A percentile compares a stretch with the other conserved stretches of the same genome.
Conservation (phyloP, 352 stramenopile genomes). For the Globisporangium emineosum region DNA sequence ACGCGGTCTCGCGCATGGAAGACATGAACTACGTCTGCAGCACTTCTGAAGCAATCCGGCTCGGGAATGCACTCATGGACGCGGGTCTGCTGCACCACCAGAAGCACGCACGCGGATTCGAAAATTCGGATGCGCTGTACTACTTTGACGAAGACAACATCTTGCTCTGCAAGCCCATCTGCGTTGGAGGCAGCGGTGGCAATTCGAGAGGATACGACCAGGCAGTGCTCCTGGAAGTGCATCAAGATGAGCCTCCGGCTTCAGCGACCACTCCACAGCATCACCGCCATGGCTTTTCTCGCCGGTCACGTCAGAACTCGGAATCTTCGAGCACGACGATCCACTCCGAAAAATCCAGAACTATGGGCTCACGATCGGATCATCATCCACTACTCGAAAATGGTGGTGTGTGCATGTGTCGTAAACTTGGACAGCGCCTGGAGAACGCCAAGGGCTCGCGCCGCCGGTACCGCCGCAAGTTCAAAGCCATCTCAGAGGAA, state of each 20-base stretch:
- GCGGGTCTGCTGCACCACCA: constrained; percentile 24
- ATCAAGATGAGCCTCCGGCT: not conserved
- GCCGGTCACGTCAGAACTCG: constrained; percentile 8
- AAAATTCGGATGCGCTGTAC: constrained; percentile 25
- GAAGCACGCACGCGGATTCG: constrained; percentile 19
- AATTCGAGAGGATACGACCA: constrained; percentile 2
- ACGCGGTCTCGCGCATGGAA: constrained; percentile 33
- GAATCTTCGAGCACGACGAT: constrained; percentile 8
- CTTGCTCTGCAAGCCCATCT: constrained; percentile 18
- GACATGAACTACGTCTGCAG: constrained; percentile 37
- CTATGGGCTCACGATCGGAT: not conserved
- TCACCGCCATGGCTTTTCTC: not conserved
- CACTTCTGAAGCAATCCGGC: constrained; percentile 34
- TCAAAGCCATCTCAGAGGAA: constrained; percentile 21
- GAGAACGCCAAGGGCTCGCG: constrained; percentile 18
- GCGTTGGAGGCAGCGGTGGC: not conserved
- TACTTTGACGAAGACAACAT: constrained; percentile 45
- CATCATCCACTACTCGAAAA: constrained; percentile 12
- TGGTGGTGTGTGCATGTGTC: constrained; percentile 29
- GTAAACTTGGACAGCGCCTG: constrained; percentile 35
- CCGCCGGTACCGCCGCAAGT: constrained; percentile 22
- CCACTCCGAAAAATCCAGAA: not conserved
- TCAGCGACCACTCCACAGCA: not conserved
- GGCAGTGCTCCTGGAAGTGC: not conserved
- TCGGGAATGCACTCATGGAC: constrained; percentile 41